Conservation (phyloP, 2,329 filamentous ascomycete genomes). For the Talaromyces sp. region DNA sequence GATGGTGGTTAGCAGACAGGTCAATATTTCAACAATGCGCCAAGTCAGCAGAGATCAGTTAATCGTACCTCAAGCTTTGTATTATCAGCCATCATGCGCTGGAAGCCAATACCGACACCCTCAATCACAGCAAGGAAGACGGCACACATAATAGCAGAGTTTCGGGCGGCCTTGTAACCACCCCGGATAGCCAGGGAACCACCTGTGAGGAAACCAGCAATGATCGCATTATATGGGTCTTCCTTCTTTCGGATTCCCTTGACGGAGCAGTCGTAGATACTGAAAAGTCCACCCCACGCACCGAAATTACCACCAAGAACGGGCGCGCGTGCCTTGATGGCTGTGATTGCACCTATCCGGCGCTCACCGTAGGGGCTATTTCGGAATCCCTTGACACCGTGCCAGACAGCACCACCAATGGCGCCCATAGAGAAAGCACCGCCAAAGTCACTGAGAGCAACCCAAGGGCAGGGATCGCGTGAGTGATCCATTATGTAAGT, state of each 20-base stretch:
- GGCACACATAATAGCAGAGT: slow-evolving; percentile 93
- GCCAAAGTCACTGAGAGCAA: slow-evolving; percentile 94
- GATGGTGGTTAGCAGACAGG: background rate
- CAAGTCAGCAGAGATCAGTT: background rate
- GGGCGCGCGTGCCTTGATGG: slow-evolving; percentile 93
- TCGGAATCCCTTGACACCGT: slow-evolving; percentile 91
- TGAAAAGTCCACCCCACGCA: slow-evolving; percentile 95
- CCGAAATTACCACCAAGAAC: slow-evolving; percentile 97
- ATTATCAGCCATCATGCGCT: slow-evolving; percentile 86
- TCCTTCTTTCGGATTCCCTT: slow-evolving; percentile 95
- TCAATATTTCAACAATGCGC: background rate
- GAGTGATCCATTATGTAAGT: slow-evolving; percentile 14
- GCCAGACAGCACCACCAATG: slow-evolving; percentile 82
- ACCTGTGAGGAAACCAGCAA: slow-evolving; percentile 93
- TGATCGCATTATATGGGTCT: slow-evolving; percentile 96
- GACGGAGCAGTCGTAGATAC: slow-evolving; percentile 91
- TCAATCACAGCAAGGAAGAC: slow-evolving; percentile 94
- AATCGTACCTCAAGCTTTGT: slow-evolving; percentile 69
- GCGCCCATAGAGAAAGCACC: slow-evolving; percentile 94
- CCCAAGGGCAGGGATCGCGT: slow-evolving; percentile 38
- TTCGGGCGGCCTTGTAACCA: slow-evolving; percentile 84
- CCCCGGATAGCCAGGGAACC: slow-evolving; percentile 87
- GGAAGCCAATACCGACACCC: slow-evolving; percentile 92
- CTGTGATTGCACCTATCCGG: slow-evolving; percentile 90
- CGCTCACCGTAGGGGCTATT: slow-evolving; percentile 90